These are phyloP conservation scores for Fusarium palustre DNA, from an alignment of 2,329 filamentous ascomycete species.

Conservation along the genomic window DNA sequence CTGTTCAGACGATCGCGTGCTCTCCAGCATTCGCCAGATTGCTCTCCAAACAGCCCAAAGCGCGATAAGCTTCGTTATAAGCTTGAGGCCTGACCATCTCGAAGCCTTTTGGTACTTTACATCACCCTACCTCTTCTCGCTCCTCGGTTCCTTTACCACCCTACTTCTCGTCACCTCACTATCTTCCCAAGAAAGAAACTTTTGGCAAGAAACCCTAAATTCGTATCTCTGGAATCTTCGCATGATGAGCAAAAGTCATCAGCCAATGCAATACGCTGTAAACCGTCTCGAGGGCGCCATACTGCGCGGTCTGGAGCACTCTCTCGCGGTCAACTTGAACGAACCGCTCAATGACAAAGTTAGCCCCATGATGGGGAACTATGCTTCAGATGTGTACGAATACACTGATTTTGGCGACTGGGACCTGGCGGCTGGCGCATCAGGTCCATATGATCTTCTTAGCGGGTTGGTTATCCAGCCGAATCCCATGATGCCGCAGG, in stretches of 20 bases:
- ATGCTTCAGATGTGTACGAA: slow-evolving; percentile 47
- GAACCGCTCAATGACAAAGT: slow-evolving; percentile 49
- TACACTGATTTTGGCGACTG: slow-evolving; percentile 52
- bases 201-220: slow-evolving; percentile 52
- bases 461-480: slow-evolving; percentile 44
- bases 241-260: slow-evolving; percentile 53
- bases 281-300: slow-evolving; percentile 54
- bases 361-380: slow-evolving; percentile 47
- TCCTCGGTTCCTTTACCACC: slow-evolving; percentile 55
- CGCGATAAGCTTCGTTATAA: slow-evolving; percentile 52
- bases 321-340: slow-evolving; percentile 51
- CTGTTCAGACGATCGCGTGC: slow-evolving; percentile 47
- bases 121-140: slow-evolving; percentile 55
- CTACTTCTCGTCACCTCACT: slow-evolving; percentile 52
- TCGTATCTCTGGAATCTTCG: slow-evolving; percentile 52
- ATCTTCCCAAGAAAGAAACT: slow-evolving; percentile 49
- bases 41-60: slow-evolving; percentile 49
- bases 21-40: slow-evolving; percentile 49
- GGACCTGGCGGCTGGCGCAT: slow-evolving; percentile 47
- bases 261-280: slow-evolving; percentile 54
- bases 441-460: slow-evolving; percentile 50
- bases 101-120: slow-evolving; percentile 57
- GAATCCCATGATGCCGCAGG: slow-evolving; percentile 42
- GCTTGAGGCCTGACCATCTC: slow-evolving; percentile 53
- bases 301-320: slow-evolving; percentile 53